Base-by-base conservation (phyloP, 2,329 filamentous ascomycete genomes). In the Aspergillus viridinutans region DNA sequence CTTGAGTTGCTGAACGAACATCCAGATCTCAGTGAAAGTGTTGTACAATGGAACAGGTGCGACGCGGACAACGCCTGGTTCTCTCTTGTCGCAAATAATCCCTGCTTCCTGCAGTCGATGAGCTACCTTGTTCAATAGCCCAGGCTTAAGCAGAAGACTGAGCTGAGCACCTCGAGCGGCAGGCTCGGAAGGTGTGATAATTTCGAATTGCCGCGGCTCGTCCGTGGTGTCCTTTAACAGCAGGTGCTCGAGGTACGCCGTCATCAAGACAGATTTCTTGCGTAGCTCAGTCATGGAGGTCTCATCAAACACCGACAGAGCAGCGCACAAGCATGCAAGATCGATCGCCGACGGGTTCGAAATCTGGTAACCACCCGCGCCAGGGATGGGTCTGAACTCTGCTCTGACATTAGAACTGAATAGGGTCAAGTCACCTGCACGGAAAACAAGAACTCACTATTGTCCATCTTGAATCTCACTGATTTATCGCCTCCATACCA, bases 21-120 rank as follows among this genome's bases (percentile, higher is more conserved):
- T 69, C 74, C 74, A 85, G 3, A 91, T 85, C 68, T 96, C 91
- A 58, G 81, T 81, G 70, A 89, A 95, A 1, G 83, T 85, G 68
- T 92, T 92, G 73, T 95, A 96, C 62, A 96, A 72, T 3, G 92
- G 90, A 50, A 88, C 87, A 1, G 92, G 91, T 1, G 91, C 90
- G 0, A 94, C 85, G 2, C 91, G 80, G 38, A 96, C 87, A 20
- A 96, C 91, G 69, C 90, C 86, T 1, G 92, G 91, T 73, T 89
- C 89, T 56, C 91, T 80, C 81, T 93, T 89, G 68, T 96, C 92
- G 49, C 89, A 87, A 3, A 94, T 82, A 2, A 94, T 86, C 1
- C 88, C 89, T 0, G 83, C 82, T n/a, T 84, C 80, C 64, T 90
- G 85, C 48, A 96, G 72, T 38, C 80, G 82, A 40, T 78, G 75